A percentile compares a stretch with the other conserved stretches of the same genome.
These are phyloP conservation scores for Candida krabiensis DNA, from an alignment of 805 yeast genomes.

Conservation along the genomic window DNA sequence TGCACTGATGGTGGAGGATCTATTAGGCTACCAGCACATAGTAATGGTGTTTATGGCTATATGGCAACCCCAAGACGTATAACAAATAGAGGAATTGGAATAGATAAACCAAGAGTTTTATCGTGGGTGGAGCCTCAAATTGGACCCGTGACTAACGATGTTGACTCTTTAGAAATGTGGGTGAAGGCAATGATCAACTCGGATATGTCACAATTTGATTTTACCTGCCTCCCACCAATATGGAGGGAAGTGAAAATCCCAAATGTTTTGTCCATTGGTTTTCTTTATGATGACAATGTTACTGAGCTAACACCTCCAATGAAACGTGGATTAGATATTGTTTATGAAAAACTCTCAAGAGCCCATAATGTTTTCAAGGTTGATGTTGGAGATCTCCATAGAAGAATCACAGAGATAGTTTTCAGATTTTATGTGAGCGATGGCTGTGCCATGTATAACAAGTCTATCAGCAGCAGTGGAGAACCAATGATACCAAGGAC, in stretches of 20 bases:
- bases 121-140: constrained; percentile 46
- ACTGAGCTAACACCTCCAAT: constrained; percentile 50
- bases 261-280: constrained; percentile 41
- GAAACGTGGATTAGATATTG: constrained; percentile 40
- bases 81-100: constrained; percentile 2
- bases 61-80: constrained; percentile 48
- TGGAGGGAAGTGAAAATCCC: constrained; percentile 42
- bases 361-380: constrained; percentile 29
- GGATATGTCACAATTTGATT: constrained; percentile 56
- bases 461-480: not conserved
- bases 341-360: constrained; percentile 47
- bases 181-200: constrained; percentile 44
- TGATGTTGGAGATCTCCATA: not conserved
- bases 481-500: not conserved
- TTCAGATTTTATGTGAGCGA: not conserved
- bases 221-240: constrained; percentile 43
- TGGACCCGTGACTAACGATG: not conserved
- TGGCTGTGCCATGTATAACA: not conserved
- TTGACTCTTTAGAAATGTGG: constrained; percentile 38
- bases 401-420: not conserved
- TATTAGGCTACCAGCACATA: constrained; percentile 54
- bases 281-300: constrained; percentile 45
- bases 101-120: constrained; percentile 39
- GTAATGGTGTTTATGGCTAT: constrained; percentile 46
- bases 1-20: constrained; percentile 55